Base-by-base conservation (phyloP, 345 rosid species). In the Pistacia atlantica region DNA sequence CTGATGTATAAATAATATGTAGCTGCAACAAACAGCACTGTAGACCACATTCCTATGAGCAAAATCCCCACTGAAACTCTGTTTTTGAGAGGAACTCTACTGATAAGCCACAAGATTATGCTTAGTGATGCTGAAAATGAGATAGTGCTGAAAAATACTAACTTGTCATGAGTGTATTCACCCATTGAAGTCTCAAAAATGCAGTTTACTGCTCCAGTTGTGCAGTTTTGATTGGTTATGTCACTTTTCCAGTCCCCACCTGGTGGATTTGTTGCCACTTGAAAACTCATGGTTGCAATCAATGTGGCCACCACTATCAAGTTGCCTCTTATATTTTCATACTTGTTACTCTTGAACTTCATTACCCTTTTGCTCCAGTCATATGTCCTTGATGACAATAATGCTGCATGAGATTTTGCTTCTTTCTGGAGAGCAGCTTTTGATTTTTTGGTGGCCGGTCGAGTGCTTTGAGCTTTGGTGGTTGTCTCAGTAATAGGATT, bases 191-290 rank as follows among this genome's bases (percentile, higher is more conserved):
- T 58, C n/a, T 28, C 31, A n/a, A 8, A 7, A n/a, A 6, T n/a
- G 62, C 62, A 58, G 25, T 22, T 22, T 18, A 8, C 46, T 52
- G 7, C 0, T 0, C n/a, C 56, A 3, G 0, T 52, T 13, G 18
- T 17, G 56, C 56, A 42, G 45, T 5, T 13, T 12, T 13, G 5
- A 11, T 18, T 11, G 55, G 14, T 11, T 10, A 5, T 10, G 49
- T 75, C 82, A 0, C 70, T 80, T 55, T 77, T 76, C 83, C 83
- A 80, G 65, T 65, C 42, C 14, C 82, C 85, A 2, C 80, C 85
- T 0, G 83, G 86, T 3, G 84, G 86, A 2, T 73, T 46, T 17
- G 80, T 46, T 5, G 79, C 79, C 6, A 77, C 81, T 75, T 81
- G 88, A 75, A 76, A 22, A 22, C 25, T 22, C 0, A 22, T 22